phyloP scores from a whole-genome alignment of 768 basidiomycete genomes.

The Gelatoporia subvermispora region DNA sequence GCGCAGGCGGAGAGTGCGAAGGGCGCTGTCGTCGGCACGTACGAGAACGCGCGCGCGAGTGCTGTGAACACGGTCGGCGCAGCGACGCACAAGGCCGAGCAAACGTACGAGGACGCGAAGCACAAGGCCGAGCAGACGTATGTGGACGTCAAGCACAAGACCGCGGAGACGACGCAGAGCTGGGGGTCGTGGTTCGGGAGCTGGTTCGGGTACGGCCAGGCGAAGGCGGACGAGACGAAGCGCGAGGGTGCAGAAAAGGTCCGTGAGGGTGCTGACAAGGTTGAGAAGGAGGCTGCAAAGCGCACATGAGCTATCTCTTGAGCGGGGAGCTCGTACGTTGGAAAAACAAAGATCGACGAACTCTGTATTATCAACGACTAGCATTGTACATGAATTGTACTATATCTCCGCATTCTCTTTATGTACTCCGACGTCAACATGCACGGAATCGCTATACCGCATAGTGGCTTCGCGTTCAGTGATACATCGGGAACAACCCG shows the following conservation, averaged over 20 bases:
- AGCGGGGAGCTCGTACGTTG: no score
- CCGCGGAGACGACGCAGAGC: slow-evolving; percentile 26
- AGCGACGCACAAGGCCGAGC: slow-evolving; percentile 18
- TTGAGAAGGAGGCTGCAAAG: slow-evolving; percentile 25
- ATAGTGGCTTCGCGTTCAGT: no score
- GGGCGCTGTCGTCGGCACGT: slow-evolving; percentile 22
- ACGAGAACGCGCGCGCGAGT: slow-evolving; percentile 14
- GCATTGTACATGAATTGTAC: no score
- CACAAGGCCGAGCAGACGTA: slow-evolving; percentile 24
- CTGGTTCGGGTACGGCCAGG: slow-evolving; percentile 37
- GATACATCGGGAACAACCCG: no score
- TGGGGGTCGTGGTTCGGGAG: slow-evolving; percentile 28
- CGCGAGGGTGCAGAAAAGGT: slow-evolving; percentile 22
- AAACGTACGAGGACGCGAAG: slow-evolving; percentile 24
- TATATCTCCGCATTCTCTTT: no score
- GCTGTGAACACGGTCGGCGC: slow-evolving; percentile 23
- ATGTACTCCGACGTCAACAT: no score
- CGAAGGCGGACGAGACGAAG: slow-evolving; percentile 27
- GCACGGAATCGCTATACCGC: no score
- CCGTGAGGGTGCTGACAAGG: slow-evolving; percentile 24
- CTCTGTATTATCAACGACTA: no score
- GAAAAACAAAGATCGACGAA: no score
- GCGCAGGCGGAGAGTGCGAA: slow-evolving; percentile 22
- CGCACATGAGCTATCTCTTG: slow-evolving; percentile 14
- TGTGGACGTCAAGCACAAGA: slow-evolving; percentile 24